Evolutionary conservation across 1,139 yeast species (phyloP).

Genomic region (Martiniozyma asiatica): DNA sequence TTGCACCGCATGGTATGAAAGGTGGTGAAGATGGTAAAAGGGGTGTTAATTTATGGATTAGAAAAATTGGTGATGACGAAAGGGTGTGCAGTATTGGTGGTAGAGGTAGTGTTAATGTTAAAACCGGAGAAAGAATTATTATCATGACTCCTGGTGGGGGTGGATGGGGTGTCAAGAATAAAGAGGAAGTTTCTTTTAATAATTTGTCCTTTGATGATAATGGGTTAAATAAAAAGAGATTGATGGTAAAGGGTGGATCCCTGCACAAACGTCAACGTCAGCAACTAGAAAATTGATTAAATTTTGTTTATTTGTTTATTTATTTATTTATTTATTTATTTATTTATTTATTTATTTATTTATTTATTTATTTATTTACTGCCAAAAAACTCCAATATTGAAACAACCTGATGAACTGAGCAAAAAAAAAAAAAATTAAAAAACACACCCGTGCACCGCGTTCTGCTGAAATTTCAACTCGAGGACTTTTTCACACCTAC

Average conservation of each 20-base stretch:
- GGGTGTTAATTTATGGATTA: conserved; percentile 29
- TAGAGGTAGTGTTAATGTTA: conserved; percentile 21
- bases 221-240: conserved; percentile 1
- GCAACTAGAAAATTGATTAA: conserved; percentile 16
- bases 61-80: conserved; percentile 15
- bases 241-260: conserved; percentile 15
- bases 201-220: no score
- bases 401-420: no score
- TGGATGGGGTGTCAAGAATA: conserved; percentile 28
- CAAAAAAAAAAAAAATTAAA: no score
- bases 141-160: conserved; percentile 46
- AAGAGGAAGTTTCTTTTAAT: background rate
- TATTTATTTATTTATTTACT: no score
- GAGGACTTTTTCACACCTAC: no score
- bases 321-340: no score
- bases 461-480: no score
- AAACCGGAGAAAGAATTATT: conserved; percentile 32
- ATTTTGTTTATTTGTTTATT: background rate
- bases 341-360: no score
- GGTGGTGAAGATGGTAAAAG: conserved; percentile 29
- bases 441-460: no score
- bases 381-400: no score
- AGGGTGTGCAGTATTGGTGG: conserved; percentile 18
- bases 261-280: conserved; percentile 14
- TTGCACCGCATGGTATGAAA: conserved; percentile 26